phyloP scores from a whole-genome alignment of 1,139 yeast species.

The Kurtzmaniella quercitrusa region DNA sequence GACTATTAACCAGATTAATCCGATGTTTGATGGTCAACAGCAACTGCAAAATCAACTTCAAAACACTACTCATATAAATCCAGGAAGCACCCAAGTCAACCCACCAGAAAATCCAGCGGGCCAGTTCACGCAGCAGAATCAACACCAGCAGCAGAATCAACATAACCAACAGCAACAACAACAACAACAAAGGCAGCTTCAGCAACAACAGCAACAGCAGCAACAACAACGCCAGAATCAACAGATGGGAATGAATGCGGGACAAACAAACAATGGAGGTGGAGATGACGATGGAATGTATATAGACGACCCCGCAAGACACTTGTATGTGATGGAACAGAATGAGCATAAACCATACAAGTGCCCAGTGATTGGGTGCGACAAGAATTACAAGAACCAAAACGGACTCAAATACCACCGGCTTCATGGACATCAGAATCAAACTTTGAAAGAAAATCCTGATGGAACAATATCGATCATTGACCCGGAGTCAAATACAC shows the following conservation, averaged over 20 bases:
- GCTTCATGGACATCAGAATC: slow-evolving; percentile 96
- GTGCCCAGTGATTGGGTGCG: slow-evolving; percentile 98
- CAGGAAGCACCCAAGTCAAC: slow-evolving; percentile 1
- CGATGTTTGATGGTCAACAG: slow-evolving; percentile 7
- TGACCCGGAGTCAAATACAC: slow-evolving; percentile 89
- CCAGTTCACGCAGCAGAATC: slow-evolving; percentile 12
- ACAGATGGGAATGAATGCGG: slow-evolving; percentile 5
- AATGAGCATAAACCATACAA: slow-evolving; percentile 93
- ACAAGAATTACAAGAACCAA: slow-evolving; percentile 94
- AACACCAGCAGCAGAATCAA: slow-evolving; percentile 13
- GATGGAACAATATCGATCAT: slow-evolving; percentile 92
- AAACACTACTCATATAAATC: slow-evolving; percentile 4
- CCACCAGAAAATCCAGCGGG: slow-evolving; percentile 13
- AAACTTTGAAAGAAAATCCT: slow-evolving; percentile 81
- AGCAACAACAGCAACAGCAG: slow-evolving; percentile 17
- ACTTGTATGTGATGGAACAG: slow-evolving; percentile 85
- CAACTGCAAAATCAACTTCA: slow-evolving; percentile 11
- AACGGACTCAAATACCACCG: slow-evolving; percentile 96
- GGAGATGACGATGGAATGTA: slow-evolving; percentile 51
- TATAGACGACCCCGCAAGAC: slow-evolving; percentile 91
- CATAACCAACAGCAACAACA: slow-evolving; percentile 15
- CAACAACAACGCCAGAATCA: slow-evolving; percentile 15
- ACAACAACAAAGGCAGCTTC: slow-evolving; percentile 11
- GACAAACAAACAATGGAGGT: slow-evolving; percentile 26
- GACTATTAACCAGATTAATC: slow-evolving; percentile 15